phyloP scores from a whole-genome alignment of 352 stramenopile genomes.

The Phytopythium montanum region DNA sequence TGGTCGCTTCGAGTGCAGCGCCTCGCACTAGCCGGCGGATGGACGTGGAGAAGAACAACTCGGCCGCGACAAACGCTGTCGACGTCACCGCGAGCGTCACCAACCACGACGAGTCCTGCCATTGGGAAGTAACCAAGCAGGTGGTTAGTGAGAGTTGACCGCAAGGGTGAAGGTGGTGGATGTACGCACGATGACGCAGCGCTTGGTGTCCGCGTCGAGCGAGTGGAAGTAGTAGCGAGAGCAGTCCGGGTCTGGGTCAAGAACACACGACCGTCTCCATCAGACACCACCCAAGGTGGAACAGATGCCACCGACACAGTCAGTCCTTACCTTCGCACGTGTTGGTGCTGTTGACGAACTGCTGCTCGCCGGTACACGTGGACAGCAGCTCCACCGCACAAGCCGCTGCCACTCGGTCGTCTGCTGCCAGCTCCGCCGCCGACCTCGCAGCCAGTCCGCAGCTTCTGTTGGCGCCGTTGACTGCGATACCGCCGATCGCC shows the following conservation, averaged over 20 bases:
- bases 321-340: conserved; percentile 39
- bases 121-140: not conserved
- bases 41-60: conserved; percentile 36
- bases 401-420: not conserved
- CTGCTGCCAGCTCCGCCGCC: not conserved
- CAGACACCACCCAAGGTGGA: not conserved
- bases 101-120: conserved; percentile 37
- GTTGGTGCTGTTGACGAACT: conserved; percentile 35
- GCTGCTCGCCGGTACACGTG: conserved; percentile 38
- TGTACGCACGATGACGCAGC: conserved; percentile 50
- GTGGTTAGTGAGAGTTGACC: not conserved
- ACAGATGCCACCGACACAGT: not conserved
- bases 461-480: conserved; percentile 43
- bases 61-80: conserved; percentile 30
- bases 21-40: conserved; percentile 20
- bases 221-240: conserved; percentile 61
- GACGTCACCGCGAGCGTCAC: conserved; percentile 28
- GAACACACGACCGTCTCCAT: not conserved
- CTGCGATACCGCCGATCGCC: conserved; percentile 32
- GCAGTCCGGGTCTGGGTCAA: conserved; percentile 51
- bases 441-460: conserved; percentile 13
- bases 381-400: conserved; percentile 4
- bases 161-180: not conserved
- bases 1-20: conserved; percentile 5
- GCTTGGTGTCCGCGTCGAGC: conserved; percentile 36